Percentiles rank a stretch among this genome's conserved stretches.
phyloP scores from a whole-genome alignment of 352 stramenopile species.

The Pythium monospermum region DNA sequence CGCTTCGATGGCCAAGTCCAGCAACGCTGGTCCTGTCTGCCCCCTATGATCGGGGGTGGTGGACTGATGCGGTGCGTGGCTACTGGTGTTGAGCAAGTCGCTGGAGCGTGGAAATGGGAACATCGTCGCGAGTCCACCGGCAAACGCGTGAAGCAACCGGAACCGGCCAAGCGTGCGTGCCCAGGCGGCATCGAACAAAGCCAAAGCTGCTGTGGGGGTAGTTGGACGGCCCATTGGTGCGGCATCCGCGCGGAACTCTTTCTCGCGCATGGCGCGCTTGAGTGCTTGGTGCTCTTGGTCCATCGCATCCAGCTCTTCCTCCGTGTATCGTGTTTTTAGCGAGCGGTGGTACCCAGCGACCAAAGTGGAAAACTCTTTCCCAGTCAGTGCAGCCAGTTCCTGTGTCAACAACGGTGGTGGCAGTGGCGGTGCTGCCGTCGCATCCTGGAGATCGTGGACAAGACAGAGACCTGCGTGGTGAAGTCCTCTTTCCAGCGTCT shows the following conservation, averaged over 20 bases:
- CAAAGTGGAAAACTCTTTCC: conserved; percentile 41
- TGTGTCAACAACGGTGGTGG: conserved; percentile 44
- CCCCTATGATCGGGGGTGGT: too few relatives aligned
- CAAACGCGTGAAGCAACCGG: conserved; percentile 46
- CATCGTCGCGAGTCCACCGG: conserved; percentile 48
- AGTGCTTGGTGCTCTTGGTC: conserved; percentile 33
- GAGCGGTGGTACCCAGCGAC: conserved; percentile 28
- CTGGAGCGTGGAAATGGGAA: conserved; percentile 14
- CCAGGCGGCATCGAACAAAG: conserved; percentile 50
- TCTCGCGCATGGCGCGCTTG: conserved; percentile 25
- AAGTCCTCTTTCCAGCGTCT: conserved; percentile 24
- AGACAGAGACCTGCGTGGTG: too few relatives aligned
- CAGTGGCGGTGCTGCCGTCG: neutral
- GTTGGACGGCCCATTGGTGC: conserved; percentile 2
- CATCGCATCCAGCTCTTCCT: conserved; percentile 32
- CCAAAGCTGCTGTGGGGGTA: conserved; percentile 4
- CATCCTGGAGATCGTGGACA: conserved; percentile 8
- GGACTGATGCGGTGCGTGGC: conserved; percentile 1
- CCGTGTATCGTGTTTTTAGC: conserved; percentile 16
- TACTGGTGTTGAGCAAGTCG: neutral
- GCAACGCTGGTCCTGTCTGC: neutral
- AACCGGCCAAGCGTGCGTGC: conserved; percentile 31
- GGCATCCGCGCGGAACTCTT: conserved; percentile 17
- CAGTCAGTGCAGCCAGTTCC: conserved; percentile 39
- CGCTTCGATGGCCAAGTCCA: conserved; percentile 18